Evolutionary conservation across 345 rosid genomes (phyloP), one percentile per base, ranked within the genome.

Genomic region (Laguncularia racemosa): DNA sequence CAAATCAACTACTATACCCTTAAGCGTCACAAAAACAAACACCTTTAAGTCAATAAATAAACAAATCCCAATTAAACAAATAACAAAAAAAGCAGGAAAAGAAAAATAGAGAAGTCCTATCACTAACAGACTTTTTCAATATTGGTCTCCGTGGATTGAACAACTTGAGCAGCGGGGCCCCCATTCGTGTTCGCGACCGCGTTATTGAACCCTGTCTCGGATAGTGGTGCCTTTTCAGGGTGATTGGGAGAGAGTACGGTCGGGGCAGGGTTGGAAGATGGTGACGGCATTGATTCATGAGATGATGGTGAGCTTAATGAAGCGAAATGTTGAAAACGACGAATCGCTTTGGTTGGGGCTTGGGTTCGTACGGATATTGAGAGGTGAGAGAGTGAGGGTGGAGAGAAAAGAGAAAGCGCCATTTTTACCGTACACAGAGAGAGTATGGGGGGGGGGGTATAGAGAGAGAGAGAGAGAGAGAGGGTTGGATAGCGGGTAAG

Each of bases 91-190:
- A 48, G 21, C 16, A 12, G 20, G 14, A 3, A 17, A 12, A 19
- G 28, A 28, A 13, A 19, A 19, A 3, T 40, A 38, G 19, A 14
- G 20, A 53, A 26, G 38, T 17, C 3, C 17, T 3, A 20, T 12
- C 15, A 40, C 52, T 54, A 21, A 44, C 64, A 17, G 67, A 84
- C 98, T 81, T 81, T 88, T 45, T 91, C 98, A 46, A 91, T 81
- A 60, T 66, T 74, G 38, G 95, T 70, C 66, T 91, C 96, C 2
- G 86, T 73, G 71, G 95, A 68, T 55, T 76, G 82, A 65, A 83
- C 53, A 65, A 88, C 67, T 17, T 68, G 68, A 40, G 75, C 62
- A 60, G 79, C 20, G 4, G 77, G 66, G 50, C 46, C 65, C 45
- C 75, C 73, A 44, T n/a, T 46, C 6, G 79, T 67, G 58, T 46